Evolutionary conservation across 805 yeast species (phyloP), one percentile per base, ranked within the genome.

Genomic region (Yarrowia keelungensis): DNA sequence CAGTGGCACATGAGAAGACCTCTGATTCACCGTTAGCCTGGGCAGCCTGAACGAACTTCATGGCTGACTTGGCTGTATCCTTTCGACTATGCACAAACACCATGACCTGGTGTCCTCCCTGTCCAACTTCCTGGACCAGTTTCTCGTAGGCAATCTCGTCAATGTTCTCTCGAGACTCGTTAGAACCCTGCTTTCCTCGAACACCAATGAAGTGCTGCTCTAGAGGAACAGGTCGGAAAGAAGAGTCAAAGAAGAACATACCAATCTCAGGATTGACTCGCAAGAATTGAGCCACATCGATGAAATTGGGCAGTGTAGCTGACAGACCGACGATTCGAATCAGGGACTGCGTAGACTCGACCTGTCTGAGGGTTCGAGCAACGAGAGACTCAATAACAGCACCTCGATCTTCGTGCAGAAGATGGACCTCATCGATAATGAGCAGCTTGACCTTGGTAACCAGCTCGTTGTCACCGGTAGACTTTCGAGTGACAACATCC

Each of bases 401-500:
- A 74, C 99, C 99, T 81, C 99, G 86, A 69, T 95, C 99, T 84
- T 95, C 99, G 74, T 95, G 98, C 67, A 95, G 83, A 75, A 95
- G 81, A 83, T 95, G 99, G 0, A 95, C 98, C 79, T 95, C 99
- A 82, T 95, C 99, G 70, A 95, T 93, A 70, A 95, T 91, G 69
- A 95, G 80, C 14, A 95, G 79, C 76, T 89, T 91, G 10, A 95
- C 96, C 73, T 92, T 92, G 12, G 90, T 86, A 2, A 91, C 91
- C 58, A 93, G 78, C 72, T 92, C 97, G 62, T 86, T 86, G 74
- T 93, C 98, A 66, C 97, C 98, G 72, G 84, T 89, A 46, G 93
- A 89, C 76, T 95, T 95, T 75, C 98, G 85, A 0, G 99, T 94
- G 1, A 95, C 97, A 2, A 95, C 98, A 79, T 92, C 98, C 98